These are phyloP conservation scores for Chalaropsis thielavioides DNA, from an alignment of 2,329 filamentous ascomycete genomes.

Conservation along the genomic window DNA sequence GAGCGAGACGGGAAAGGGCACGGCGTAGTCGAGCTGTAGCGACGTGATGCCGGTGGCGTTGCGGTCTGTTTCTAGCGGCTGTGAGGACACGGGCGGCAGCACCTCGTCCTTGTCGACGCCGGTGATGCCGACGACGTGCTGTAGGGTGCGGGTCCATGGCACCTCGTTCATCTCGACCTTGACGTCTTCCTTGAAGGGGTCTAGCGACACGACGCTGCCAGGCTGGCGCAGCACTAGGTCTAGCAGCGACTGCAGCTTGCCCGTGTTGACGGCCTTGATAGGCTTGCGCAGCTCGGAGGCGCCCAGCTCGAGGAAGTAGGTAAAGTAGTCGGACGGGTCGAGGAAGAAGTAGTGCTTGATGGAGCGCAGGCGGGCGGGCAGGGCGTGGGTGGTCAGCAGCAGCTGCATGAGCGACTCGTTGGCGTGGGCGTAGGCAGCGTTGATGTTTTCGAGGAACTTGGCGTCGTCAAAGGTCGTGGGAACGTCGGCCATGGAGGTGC, in stretches of 20 bases:
- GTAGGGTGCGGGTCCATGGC: slow-evolving; percentile 81
- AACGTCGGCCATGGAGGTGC: slow-evolving; percentile 75
- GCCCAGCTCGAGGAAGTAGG: slow-evolving; percentile 88
- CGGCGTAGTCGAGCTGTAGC: slow-evolving; percentile 81
- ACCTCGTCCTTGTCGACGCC: slow-evolving; percentile 84
- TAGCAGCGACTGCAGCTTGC: slow-evolving; percentile 88
- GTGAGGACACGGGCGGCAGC: slow-evolving; percentile 56
- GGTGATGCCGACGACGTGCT: slow-evolving; percentile 91
- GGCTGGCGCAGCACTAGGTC: slow-evolving; percentile 93
- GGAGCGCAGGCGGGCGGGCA: slow-evolving; percentile 74
- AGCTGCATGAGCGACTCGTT: slow-evolving; percentile 87
- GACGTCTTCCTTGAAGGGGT: slow-evolving; percentile 97
- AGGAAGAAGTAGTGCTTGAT: slow-evolving; percentile 99
- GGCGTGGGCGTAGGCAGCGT: slow-evolving; percentile 83
- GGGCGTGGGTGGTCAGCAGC: slow-evolving; percentile 78
- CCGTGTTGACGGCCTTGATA: slow-evolving; percentile 74
- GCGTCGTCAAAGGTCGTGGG: slow-evolving; percentile 84
- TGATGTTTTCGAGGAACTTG: slow-evolving; percentile 89
- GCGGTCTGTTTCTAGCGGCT: slow-evolving; percentile 63
- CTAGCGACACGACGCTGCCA: slow-evolving; percentile 80
- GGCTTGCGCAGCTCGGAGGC: slow-evolving; percentile 81
- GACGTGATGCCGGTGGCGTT: slow-evolving; percentile 84
- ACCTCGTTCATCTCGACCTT: slow-evolving; percentile 96
- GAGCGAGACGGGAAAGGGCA: slow-evolving; percentile 88
- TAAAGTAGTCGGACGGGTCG: slow-evolving; percentile 94